Evolutionary conservation across 2,329 filamentous ascomycete genomes (phyloP).

Genomic region (Fusarium tanahbumbuense): DNA sequence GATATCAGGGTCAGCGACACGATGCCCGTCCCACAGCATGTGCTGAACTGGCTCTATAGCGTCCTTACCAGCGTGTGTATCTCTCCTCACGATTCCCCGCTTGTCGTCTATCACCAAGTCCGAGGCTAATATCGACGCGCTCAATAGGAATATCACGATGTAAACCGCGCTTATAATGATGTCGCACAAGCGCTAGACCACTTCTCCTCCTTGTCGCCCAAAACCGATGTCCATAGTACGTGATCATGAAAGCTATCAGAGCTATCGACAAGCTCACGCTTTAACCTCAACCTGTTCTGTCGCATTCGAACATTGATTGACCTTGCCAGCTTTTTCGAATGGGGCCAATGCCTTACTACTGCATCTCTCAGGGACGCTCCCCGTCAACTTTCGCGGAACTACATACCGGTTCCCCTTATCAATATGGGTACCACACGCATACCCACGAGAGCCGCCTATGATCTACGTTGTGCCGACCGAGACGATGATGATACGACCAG

Average conservation of each 20-base stretch:
- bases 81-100: slow-evolving; percentile 16
- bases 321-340: slow-evolving; percentile 80
- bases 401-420: slow-evolving; percentile 92
- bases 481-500: slow-evolving; percentile 88
- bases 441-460: slow-evolving; percentile 86
- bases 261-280: slow-evolving; percentile 47
- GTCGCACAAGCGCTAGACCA: slow-evolving; percentile 83
- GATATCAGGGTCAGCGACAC: slow-evolving; percentile 38
- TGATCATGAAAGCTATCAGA: slow-evolving; percentile 16
- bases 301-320: slow-evolving; percentile 24
- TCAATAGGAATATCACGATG: slow-evolving; percentile 87
- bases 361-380: slow-evolving; percentile 86
- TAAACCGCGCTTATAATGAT: slow-evolving; percentile 92
- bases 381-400: slow-evolving; percentile 89
- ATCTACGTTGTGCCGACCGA: slow-evolving; percentile 89
- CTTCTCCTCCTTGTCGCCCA: slow-evolving; percentile 82
- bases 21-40: slow-evolving; percentile 85
- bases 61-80: slow-evolving; percentile 78
- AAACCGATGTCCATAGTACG: slow-evolving; percentile 94
- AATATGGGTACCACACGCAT: slow-evolving; percentile 92
- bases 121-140: slow-evolving; percentile 28
- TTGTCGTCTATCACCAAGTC: slow-evolving; percentile 5
- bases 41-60: slow-evolving; percentile 95
- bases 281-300: slow-evolving; percentile 1
- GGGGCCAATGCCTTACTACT: slow-evolving; percentile 88